phyloP scores from a whole-genome alignment of 768 basidiomycete species.

The Boletus insuetus region DNA sequence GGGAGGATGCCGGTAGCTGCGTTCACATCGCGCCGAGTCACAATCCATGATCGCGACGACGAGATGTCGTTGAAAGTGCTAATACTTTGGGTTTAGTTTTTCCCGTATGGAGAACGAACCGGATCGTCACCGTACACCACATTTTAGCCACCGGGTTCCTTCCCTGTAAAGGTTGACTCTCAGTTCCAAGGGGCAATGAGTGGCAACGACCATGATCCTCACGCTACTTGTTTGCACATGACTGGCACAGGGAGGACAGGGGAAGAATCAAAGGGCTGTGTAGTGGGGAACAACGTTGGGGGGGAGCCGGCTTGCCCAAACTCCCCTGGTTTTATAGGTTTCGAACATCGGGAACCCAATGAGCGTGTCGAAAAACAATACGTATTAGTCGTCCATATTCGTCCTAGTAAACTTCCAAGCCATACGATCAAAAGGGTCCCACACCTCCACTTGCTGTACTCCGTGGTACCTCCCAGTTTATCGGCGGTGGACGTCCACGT shows the following conservation, averaged over 20 bases:
- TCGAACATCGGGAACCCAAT: conserved; percentile 22
- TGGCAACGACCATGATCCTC: conserved; percentile 32
- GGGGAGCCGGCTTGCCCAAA: conserved; percentile 2
- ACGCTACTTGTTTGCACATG: conserved; percentile 82
- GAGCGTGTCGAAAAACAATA: conserved; percentile 27
- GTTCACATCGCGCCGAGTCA: conserved; percentile 59
- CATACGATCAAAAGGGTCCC: conserved; percentile 25
- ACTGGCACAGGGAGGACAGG: conserved; percentile 1
- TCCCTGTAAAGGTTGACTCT: conserved; percentile 42
- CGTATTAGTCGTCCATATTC: conserved; percentile 24
- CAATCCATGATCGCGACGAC: conserved; percentile 76
- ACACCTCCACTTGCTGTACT: conserved; percentile 30
- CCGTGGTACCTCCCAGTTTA: conserved; percentile 13
- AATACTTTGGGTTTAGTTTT: conserved; percentile 9
- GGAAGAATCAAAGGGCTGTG: conserved; percentile 1
- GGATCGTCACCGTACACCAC: conserved; percentile 49
- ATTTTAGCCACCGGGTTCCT: conserved; percentile 73
- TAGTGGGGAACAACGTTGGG: conserved; percentile 16
- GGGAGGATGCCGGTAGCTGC: conserved; percentile 58
- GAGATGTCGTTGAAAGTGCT: conserved; percentile 81
- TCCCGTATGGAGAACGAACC: conserved; percentile 2
- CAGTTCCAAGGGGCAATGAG: neutral
- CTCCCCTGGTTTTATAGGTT: conserved; percentile 29
- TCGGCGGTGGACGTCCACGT: conserved; percentile 16
- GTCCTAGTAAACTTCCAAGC: conserved; percentile 24